Percentiles rank a stretch among this genome's conserved stretches.
Conservation (phyloP, 2,329 filamentous ascomycete genomes). For the Xylaria sp. region DNA sequence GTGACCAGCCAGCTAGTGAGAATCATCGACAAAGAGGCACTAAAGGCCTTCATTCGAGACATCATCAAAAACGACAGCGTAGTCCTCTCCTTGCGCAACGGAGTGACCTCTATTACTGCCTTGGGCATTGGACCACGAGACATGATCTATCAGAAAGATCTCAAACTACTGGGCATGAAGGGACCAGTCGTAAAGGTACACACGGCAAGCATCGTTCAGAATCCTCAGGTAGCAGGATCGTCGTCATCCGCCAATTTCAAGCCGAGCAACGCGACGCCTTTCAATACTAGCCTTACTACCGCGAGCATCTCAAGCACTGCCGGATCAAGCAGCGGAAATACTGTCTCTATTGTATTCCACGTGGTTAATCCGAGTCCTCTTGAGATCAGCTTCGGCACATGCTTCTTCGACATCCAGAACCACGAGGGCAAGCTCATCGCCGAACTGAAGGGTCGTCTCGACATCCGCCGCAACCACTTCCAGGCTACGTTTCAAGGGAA, state of each 20-base stretch:
- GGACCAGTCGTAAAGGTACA: conserved; percentile 36
- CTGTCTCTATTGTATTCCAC: conserved; percentile 32
- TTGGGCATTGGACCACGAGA: conserved; percentile 38
- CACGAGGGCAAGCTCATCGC: conserved; percentile 36
- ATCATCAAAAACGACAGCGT: conserved; percentile 34
- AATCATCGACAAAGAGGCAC: conserved; percentile 40
- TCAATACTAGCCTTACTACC: not conserved
- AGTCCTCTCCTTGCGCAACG: conserved; percentile 41
- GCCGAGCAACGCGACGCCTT: not conserved
- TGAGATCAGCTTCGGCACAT: conserved; percentile 45
- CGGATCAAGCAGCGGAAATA: not conserved
- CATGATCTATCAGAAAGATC: conserved; percentile 42
- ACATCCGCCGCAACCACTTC: conserved; percentile 40
- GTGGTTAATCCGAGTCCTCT: conserved; percentile 44
- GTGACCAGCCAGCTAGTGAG: conserved; percentile 41
- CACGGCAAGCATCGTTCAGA: conserved; percentile 5
- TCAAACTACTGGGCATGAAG: conserved; percentile 40
- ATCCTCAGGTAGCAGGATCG: not conserved
- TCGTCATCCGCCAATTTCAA: not conserved
- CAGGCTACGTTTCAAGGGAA: conserved; percentile 37
- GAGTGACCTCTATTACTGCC: conserved; percentile 37
- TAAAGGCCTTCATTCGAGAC: conserved; percentile 41
- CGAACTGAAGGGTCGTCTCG: conserved; percentile 43
- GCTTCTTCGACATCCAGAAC: conserved; percentile 43
- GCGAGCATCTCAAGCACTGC: not conserved